Percentiles rank a stretch among this genome's conserved stretches.
Evolutionary conservation across 1,284 basidiomycete genomes (phyloP).

Genomic region (Thecaphora frezii): DNA sequence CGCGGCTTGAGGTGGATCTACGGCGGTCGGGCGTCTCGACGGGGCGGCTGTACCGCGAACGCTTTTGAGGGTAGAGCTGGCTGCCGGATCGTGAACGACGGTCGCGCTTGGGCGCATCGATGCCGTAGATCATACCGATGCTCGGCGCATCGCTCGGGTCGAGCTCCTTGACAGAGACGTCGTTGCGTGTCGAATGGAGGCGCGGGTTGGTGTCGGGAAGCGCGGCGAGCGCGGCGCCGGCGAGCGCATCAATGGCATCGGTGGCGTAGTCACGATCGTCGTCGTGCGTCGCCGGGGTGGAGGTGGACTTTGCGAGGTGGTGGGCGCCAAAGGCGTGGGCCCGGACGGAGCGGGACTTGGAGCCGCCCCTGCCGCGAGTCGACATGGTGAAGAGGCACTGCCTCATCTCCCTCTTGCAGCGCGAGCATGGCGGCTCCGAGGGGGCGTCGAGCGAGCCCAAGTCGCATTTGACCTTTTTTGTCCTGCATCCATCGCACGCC

Average conservation of each 20-base stretch:
- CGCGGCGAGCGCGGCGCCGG: slow-evolving; percentile 32
- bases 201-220: slow-evolving; percentile 17
- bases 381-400: slow-evolving; percentile 41
- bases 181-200: slow-evolving; percentile 30
- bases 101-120: too few relatives aligned
- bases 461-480: slow-evolving; percentile 41
- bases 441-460: slow-evolving; percentile 33
- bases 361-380: slow-evolving; percentile 27
- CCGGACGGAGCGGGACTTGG: slow-evolving; percentile 31
- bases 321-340: slow-evolving; percentile 32
- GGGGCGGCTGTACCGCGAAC: neutral
- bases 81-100: too few relatives aligned
- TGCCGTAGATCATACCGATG: slow-evolving; percentile 38
- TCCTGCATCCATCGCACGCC: slow-evolving; percentile 35
- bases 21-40: neutral
- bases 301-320: slow-evolving; percentile 29
- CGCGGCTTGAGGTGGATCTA: neutral
- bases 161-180: slow-evolving; percentile 31
- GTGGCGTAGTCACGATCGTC: slow-evolving; percentile 16
- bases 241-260: slow-evolving; percentile 26
- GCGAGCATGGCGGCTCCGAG: slow-evolving; percentile 37
- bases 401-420: slow-evolving; percentile 34
- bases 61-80: neutral
- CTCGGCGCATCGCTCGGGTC: slow-evolving; percentile 29
- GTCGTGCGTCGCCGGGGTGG: slow-evolving; percentile 15